Conservation (phyloP, 2,329 filamentous ascomycete species). For the Calonectria hongkongensis region DNA sequence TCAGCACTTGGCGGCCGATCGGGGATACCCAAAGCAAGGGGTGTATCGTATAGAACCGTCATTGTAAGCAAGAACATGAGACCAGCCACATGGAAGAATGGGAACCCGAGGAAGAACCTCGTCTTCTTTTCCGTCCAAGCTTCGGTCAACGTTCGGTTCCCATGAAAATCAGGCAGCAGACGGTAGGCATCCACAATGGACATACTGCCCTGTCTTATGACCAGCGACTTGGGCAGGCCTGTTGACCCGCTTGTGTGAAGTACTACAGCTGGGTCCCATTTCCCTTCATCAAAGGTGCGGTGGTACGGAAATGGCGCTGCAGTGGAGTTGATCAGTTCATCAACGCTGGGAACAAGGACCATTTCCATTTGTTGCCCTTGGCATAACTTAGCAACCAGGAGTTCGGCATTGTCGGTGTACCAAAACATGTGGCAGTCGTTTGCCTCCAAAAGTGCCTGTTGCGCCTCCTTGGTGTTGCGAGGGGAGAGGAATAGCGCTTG, state of each 20-base stretch:
- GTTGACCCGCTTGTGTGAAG: constrained; percentile 62
- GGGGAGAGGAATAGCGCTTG: constrained; percentile 59
- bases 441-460: constrained; percentile 53
- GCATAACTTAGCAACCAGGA: not conserved
- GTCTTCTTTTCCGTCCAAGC: constrained; percentile 6
- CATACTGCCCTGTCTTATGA: constrained; percentile 44
- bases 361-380: constrained; percentile 40
- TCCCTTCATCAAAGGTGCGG: constrained; percentile 56
- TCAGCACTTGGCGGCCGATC: constrained; percentile 61
- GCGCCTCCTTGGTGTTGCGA: constrained; percentile 56
- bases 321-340: constrained; percentile 4
- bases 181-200: constrained; percentile 33
- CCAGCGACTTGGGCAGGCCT: constrained; percentile 56
- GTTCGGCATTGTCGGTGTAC: constrained; percentile 1
- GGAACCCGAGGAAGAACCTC: constrained; percentile 45
- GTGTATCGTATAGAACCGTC: constrained; percentile 30
- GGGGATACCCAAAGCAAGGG: constrained; percentile 55
- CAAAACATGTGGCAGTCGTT: constrained; percentile 49
- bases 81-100: constrained; percentile 51
- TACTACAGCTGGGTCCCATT: constrained; percentile 54
- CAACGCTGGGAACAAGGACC: constrained; percentile 41
- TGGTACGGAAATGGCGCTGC: constrained; percentile 53
- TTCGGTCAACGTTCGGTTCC: constrained; percentile 15
- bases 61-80: constrained; percentile 37
- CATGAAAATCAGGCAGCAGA: constrained; percentile 36